Base-by-base conservation (phyloP, 495 filamentous ascomycete species). In the Lasiosphaeria miniovina region DNA sequence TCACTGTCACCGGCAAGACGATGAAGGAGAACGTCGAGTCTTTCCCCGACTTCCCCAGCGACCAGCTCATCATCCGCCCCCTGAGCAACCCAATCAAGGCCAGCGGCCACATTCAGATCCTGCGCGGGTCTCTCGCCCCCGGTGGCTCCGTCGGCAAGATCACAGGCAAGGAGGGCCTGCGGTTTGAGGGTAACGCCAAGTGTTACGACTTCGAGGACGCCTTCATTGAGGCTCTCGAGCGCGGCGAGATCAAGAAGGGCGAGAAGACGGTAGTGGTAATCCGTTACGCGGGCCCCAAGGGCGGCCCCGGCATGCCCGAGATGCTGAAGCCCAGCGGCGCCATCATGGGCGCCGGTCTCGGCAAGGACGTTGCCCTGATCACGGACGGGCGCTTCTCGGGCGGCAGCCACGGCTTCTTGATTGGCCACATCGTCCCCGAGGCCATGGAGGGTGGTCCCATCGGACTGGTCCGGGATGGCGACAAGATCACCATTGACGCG, bases 241-340 rank as follows among this genome's bases (percentile, higher is more conserved):
- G 81, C 51, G 88, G 88, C 35, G 89, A 91, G 59, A 89, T 98
- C 73, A 93, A 89, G 78, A 93, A 95, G 80, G 93, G 92, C 61
- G 93, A 98, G 75, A 98, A 97, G 80, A 95, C 90, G 0, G 95
- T 98, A 36, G 93, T 97, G 50, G 86, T 98, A 51, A 98, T 98
- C 78, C 90, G 94, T 52, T 97, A 98, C 80, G 91, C 93, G 67
- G 94, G 90, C 0, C 88, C 88, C 52, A 89, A 89, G 73, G 88
- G 88, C 58, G 88, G 88, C 1, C 88, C 88, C 0, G 88, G 88
- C 51, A 93, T 93, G 90, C 89, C 90, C 10, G 90, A 93, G 75
- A 92, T 92, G 90, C 74, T 93, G 67, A 93, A 93, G 73, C 90
- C 90, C 46, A 85, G 80, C 56, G 87, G 86, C 9, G 88, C 88